These are phyloP conservation scores for Cymodocea nodosa DNA, from an alignment of 116 monocot species.

Conservation along the genomic window DNA sequence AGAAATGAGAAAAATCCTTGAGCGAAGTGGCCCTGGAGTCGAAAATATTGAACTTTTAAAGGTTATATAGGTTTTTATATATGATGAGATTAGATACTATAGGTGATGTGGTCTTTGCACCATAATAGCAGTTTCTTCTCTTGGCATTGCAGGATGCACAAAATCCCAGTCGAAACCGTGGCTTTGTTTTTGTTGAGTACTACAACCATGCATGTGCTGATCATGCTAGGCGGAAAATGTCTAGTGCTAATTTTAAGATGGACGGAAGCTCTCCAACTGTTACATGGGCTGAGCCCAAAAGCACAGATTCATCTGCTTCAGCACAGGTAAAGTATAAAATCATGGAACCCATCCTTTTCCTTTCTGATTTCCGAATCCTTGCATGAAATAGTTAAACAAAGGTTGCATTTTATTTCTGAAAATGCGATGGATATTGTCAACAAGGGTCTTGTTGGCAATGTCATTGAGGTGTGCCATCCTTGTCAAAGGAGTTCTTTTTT, in stretches of 20 bases:
- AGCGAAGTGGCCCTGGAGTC: slow-evolving; percentile 79
- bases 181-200: slow-evolving; percentile 94
- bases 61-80: no score
- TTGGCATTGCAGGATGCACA: slow-evolving; percentile 59
- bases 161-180: slow-evolving; percentile 83
- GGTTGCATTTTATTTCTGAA: no score
- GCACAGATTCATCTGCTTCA: slow-evolving; percentile 73
- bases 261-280: slow-evolving; percentile 80
- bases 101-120: neutral
- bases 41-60: slow-evolving; percentile 83
- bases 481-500: no score
- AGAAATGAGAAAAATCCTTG: slow-evolving; percentile 67
- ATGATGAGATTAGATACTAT: no score
- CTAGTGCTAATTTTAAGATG: slow-evolving; percentile 58
- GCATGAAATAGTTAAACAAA: no score
- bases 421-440: no score
- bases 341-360: no score
- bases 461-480: no score
- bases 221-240: slow-evolving; percentile 78
- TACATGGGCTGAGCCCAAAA: slow-evolving; percentile 97
- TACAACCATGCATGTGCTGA: slow-evolving; percentile 99
- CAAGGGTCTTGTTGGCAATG: no score
- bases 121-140: neutral
- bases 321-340: slow-evolving; percentile 48
- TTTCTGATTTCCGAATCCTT: no score